Evolutionary conservation across 2,329 filamentous ascomycete genomes (phyloP).

Genomic region (Chlorencoelia australis): DNA sequence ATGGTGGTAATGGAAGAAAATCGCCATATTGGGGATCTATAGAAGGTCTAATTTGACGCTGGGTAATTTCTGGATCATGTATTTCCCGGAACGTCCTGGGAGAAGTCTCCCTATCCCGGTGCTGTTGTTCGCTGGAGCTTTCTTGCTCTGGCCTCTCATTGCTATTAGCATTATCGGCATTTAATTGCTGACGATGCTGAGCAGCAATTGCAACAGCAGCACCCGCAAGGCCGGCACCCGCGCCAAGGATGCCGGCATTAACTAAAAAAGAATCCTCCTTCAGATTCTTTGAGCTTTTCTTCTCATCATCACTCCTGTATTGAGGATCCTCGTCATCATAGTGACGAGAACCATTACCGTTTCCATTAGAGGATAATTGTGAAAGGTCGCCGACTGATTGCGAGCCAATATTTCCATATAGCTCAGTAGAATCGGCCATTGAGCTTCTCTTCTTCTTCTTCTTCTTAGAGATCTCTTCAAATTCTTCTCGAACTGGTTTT

Average conservation of each 20-base stretch:
- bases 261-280: slow-evolving; percentile 56
- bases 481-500: slow-evolving; percentile 20
- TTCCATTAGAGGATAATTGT: slow-evolving; percentile 17
- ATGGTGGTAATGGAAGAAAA: slow-evolving; percentile 52
- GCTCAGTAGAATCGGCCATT: slow-evolving; percentile 16
- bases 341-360: slow-evolving; percentile 12
- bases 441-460: slow-evolving; percentile 26
- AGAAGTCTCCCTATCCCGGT: background rate
- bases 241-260: slow-evolving; percentile 61
- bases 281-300: slow-evolving; percentile 21
- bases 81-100: slow-evolving; percentile 23
- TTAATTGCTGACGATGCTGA: slow-evolving; percentile 26
- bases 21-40: slow-evolving; percentile 59
- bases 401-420: slow-evolving; percentile 18
- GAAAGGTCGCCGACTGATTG: slow-evolving; percentile 18
- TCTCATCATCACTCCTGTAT: slow-evolving; percentile 18
- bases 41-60: slow-evolving; percentile 50
- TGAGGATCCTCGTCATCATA: slow-evolving; percentile 17
- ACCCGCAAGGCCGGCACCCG: slow-evolving; percentile 54
- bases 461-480: slow-evolving; percentile 23
- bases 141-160: slow-evolving; percentile 14
- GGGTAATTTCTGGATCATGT: slow-evolving; percentile 48
- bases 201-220: slow-evolving; percentile 31
- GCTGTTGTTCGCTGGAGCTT: too few relatives aligned
- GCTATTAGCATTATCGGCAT: slow-evolving; percentile 25